Percentiles rank a stretch among this genome's conserved stretches.
These are phyloP conservation scores for Rhodamnia rubescens DNA, from an alignment of 345 rosid species.

Conservation along the genomic window DNA sequence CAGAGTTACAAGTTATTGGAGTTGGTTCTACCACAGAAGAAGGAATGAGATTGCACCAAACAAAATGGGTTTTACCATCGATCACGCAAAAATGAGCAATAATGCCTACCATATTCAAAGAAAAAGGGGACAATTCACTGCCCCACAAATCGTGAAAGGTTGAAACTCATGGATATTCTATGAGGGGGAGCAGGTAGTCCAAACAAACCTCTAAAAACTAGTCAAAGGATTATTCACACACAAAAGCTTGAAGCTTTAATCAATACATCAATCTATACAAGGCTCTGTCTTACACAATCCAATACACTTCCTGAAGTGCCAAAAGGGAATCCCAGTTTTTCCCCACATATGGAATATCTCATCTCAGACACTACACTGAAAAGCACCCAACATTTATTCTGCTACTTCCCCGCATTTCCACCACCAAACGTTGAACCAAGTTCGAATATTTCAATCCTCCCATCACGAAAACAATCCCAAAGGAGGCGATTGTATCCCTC, in stretches of 20 bases:
- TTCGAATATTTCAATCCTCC: not conserved
- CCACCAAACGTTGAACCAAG: not conserved
- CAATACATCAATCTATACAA: not conserved
- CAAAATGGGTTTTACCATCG: not conserved
- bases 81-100: not conserved
- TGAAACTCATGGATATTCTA: not conserved
- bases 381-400: not conserved
- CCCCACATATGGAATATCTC: not conserved
- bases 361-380: not conserved
- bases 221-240: not conserved
- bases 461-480: not conserved
- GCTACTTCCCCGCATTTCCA: not conserved
- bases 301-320: not conserved
- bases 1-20: not conserved
- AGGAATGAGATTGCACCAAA: not conserved
- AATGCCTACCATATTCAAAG: not conserved
- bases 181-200: not conserved
- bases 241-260: not conserved
- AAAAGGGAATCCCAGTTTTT: not conserved
- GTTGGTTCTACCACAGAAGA: not conserved
- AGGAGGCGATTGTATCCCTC: not conserved
- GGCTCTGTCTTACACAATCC: not conserved
- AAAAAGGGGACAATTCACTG: not conserved
- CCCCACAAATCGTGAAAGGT: not conserved
- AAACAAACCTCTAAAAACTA: not conserved